phyloP scores from a whole-genome alignment of 2,329 filamentous ascomycete species.

The Sclerotinia minor region DNA sequence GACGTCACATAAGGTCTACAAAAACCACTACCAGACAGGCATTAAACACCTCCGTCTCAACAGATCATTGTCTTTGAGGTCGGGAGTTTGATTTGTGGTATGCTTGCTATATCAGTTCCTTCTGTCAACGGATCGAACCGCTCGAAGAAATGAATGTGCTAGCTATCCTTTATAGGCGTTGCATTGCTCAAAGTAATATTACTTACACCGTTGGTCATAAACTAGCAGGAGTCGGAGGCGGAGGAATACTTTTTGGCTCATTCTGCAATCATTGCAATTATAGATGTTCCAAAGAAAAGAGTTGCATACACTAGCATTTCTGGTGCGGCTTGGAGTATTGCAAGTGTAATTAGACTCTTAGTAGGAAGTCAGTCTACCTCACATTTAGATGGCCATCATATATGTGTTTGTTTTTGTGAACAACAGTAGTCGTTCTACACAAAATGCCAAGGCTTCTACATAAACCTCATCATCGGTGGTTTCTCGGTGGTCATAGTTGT shows the following conservation, averaged over 20 bases:
- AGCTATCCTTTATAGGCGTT: background rate
- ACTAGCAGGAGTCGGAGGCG: constrained; percentile 51
- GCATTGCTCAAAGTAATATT: constrained; percentile 29
- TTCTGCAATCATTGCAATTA: constrained; percentile 51
- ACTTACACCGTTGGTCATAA: constrained; percentile 49
- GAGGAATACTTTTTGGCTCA: constrained; percentile 50
- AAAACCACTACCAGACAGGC: background rate
- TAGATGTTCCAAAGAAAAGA: constrained; percentile 38
- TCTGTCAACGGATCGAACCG: background rate
- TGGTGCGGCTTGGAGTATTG: constrained; percentile 30
- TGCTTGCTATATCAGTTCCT: too few relatives aligned
- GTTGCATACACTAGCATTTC: constrained; percentile 26
- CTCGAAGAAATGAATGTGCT: background rate
- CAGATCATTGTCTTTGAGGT: constrained; percentile 35
- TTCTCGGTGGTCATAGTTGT: constrained; percentile 42
- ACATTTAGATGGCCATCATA: constrained; percentile 40
- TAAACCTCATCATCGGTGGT: constrained; percentile 45
- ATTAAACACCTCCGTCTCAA: background rate
- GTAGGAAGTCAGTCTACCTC: constrained; percentile 40
- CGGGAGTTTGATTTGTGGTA: constrained; percentile 38
- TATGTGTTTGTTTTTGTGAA: background rate
- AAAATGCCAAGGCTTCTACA: constrained; percentile 27
- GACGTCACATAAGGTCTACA: too few relatives aligned
- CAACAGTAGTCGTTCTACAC: too few relatives aligned
- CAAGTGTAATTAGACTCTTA: constrained; percentile 34